Conservation (phyloP, 1,284 basidiomycete species). For the Austroboletus sp. region DNA sequence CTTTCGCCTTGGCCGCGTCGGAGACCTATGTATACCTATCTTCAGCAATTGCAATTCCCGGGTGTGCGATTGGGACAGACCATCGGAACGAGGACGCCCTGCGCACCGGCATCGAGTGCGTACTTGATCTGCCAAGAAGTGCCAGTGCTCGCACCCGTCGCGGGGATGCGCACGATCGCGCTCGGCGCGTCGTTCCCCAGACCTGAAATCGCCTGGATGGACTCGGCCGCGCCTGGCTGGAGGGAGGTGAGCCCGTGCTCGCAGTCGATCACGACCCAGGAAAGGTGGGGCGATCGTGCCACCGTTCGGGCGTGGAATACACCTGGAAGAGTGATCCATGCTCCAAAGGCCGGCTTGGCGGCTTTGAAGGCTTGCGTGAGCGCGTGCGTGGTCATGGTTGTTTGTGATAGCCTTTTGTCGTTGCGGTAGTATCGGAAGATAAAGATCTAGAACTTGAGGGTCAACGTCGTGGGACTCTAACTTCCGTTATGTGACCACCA, state of each 20-base stretch:
- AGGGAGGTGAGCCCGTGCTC: constrained; percentile 56
- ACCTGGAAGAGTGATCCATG: constrained; percentile 61
- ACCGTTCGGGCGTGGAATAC: constrained; percentile 49
- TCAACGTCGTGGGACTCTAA: no score
- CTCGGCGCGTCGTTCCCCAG: constrained; percentile 41
- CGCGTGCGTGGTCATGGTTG: constrained; percentile 34
- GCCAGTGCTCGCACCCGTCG: constrained; percentile 49
- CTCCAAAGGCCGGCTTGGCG: constrained; percentile 57
- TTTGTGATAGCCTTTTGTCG: background rate
- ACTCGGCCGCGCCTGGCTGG: constrained; percentile 51
- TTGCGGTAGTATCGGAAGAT: background rate
- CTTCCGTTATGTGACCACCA: no score
- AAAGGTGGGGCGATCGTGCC: constrained; percentile 49
- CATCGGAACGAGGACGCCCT: constrained; percentile 60
- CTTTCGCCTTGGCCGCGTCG: constrained; percentile 49
- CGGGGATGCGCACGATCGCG: constrained; percentile 54
- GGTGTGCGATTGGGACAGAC: constrained; percentile 27
- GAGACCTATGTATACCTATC: constrained; percentile 42
- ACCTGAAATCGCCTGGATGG: constrained; percentile 46
- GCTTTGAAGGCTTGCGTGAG: constrained; percentile 45
- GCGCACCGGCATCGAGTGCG: constrained; percentile 57
- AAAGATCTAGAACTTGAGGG: no score
- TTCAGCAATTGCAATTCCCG: no score
- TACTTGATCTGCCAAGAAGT: constrained; percentile 64
- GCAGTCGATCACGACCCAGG: constrained; percentile 60